These are phyloP conservation scores for Byssothecium circinans DNA, from an alignment of 2,329 filamentous ascomycete species.

Conservation along the genomic window DNA sequence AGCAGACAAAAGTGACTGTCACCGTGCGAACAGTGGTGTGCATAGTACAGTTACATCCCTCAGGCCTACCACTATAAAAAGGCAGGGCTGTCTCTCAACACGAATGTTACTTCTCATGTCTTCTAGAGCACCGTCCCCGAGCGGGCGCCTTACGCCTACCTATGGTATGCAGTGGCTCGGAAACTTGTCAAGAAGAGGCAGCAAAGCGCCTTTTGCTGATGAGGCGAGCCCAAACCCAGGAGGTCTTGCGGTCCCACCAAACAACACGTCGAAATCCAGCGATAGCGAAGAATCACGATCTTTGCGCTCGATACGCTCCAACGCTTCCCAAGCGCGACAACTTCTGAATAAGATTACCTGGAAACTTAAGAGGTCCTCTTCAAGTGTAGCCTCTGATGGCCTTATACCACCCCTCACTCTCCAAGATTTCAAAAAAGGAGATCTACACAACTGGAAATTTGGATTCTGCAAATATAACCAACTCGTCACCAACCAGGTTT, in stretches of 20 bases:
- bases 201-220: conserved; percentile 4
- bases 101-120: conserved; percentile 10
- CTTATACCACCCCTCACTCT: conserved; percentile 16
- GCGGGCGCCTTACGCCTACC: conserved; percentile 5
- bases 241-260: conserved; percentile 20
- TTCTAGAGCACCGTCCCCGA: conserved; percentile 6
- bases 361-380: conserved; percentile 30
- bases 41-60: no score
- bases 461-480: conserved; percentile 38
- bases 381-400: conserved; percentile 24
- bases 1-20: not conserved
- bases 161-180: no score
- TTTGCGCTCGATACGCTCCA: conserved; percentile 17
- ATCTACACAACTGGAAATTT: conserved; percentile 26
- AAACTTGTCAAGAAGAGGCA: conserved; percentile 5
- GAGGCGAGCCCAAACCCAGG: conserved; percentile 18
- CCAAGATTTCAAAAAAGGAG: conserved; percentile 27
- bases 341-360: conserved; percentile 27
- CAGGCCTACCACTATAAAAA: no score
- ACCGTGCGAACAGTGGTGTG: not conserved
- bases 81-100: not conserved
- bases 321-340: conserved; percentile 20
- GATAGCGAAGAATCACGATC: conserved; percentile 32
- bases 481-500: conserved; percentile 26
- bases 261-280: conserved; percentile 22